Percentiles rank a stretch among this genome's conserved stretches.
Evolutionary conservation across 306 rosid genomes (phyloP).

Genomic region (Prunus fruticosa): DNA sequence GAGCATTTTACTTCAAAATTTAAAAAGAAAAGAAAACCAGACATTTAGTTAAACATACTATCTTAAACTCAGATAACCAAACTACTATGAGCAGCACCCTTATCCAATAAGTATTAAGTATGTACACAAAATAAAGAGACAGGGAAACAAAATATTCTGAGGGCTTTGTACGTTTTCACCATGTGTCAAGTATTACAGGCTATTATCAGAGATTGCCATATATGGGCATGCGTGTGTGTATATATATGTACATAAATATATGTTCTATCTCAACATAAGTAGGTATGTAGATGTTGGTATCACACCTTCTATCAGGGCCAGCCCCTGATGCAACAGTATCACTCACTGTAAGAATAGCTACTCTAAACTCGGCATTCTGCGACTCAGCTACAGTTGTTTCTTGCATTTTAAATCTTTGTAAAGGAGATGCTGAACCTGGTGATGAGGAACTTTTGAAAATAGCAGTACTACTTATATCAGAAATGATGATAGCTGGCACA

Average conservation of each 20-base stretch:
- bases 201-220: neutral
- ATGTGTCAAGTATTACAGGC: neutral
- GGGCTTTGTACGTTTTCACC: neutral
- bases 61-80: neutral
- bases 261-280: too few relatives aligned
- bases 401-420: slow-evolving; percentile 26
- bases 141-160: neutral
- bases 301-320: slow-evolving; percentile 94
- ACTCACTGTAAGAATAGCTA: slow-evolving; percentile 89
- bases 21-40: neutral
- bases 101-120: too few relatives aligned
- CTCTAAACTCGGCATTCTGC: slow-evolving; percentile 41
- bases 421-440: slow-evolving; percentile 27
- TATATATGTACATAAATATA: neutral
- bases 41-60: neutral
- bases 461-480: slow-evolving; percentile 44
- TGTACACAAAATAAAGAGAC: neutral
- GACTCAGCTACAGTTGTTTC: slow-evolving; percentile 33
- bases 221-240: neutral
- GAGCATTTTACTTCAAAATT: neutral
- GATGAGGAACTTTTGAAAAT: slow-evolving; percentile 21
- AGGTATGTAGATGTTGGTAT: neutral
- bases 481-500: slow-evolving; percentile 63
- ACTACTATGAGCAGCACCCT: too few relatives aligned
- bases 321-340: slow-evolving; percentile 88